A percentile compares a stretch with the other conserved stretches of the same genome.
These are phyloP conservation scores for Ogataea salicorniae DNA, from an alignment of 805 yeast species.

Conservation along the genomic window DNA sequence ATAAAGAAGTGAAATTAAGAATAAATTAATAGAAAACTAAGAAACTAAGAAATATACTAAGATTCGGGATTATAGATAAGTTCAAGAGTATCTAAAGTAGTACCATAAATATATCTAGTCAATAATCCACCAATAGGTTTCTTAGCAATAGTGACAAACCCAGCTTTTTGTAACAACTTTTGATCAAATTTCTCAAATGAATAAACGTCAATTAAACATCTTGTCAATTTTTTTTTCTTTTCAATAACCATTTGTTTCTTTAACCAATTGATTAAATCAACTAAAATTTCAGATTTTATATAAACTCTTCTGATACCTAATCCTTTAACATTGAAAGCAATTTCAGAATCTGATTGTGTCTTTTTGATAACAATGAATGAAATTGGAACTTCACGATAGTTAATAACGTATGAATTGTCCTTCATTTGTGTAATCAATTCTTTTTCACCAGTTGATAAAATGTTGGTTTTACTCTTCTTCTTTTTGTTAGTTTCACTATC, in stretches of 20 bases:
- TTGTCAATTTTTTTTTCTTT: slow-evolving; percentile 29
- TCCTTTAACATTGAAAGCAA: slow-evolving; percentile 42
- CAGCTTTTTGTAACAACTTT: slow-evolving; percentile 33
- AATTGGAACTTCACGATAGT: slow-evolving; percentile 68
- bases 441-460: slow-evolving; percentile 5
- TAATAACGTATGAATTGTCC: slow-evolving; percentile 48
- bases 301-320: slow-evolving; percentile 68
- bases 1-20: no score
- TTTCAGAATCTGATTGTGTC: slow-evolving; percentile 26
- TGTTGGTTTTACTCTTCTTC: slow-evolving; percentile 5
- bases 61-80: not conserved
- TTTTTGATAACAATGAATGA: slow-evolving; percentile 49
- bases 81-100: slow-evolving; percentile 17
- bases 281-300: slow-evolving; percentile 55
- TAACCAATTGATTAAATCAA: slow-evolving; percentile 61
- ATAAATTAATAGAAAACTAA: no score
- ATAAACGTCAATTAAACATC: slow-evolving; percentile 43
- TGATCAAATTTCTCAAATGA: slow-evolving; percentile 45
- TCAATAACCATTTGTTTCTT: slow-evolving; percentile 35
- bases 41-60: no score
- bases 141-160: slow-evolving; percentile 36
- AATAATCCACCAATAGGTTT: slow-evolving; percentile 6
- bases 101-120: slow-evolving; percentile 14
- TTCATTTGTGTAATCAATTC: slow-evolving; percentile 19
- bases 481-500: no score